A percentile compares a stretch with the other conserved stretches of the same genome.
Evolutionary conservation across 2,329 filamentous ascomycete species (phyloP).

Genomic region (Beauveria asiatica): DNA sequence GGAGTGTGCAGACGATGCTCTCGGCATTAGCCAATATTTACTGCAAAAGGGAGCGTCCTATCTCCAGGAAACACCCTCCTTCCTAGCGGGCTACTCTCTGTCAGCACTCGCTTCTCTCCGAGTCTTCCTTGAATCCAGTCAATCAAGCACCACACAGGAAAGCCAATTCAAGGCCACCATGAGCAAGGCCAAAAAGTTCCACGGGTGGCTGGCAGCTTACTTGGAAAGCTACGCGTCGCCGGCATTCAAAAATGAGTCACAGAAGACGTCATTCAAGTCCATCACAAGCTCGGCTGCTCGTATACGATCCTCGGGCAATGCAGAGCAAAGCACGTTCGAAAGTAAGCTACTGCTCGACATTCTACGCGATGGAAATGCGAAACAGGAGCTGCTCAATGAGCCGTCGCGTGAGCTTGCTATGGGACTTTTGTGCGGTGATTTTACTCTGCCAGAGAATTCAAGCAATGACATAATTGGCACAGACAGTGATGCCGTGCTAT

Average conservation of each 20-base stretch:
- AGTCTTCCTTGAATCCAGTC: constrained; percentile 64
- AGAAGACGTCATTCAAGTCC: constrained; percentile 50
- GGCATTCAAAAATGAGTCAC: constrained; percentile 37
- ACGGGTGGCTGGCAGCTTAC: constrained; percentile 67
- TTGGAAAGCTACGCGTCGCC: constrained; percentile 54
- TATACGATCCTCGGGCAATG: constrained; percentile 61
- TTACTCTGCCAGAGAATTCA: constrained; percentile 43
- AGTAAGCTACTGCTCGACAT: constrained; percentile 73
- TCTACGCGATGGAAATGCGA: constrained; percentile 60
- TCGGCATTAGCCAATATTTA: constrained; percentile 81
- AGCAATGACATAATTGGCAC: constrained; percentile 57
- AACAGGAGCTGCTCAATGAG: constrained; percentile 57
- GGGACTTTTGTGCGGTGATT: constrained; percentile 65
- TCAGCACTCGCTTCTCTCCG: constrained; percentile 72
- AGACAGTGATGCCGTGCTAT: constrained; percentile 54
- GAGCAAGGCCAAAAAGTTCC: constrained; percentile 66
- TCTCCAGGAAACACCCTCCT: constrained; percentile 58
- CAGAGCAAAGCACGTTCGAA: constrained; percentile 62
- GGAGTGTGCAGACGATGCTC: constrained; percentile 82
- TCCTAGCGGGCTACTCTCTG: constrained; percentile 71
- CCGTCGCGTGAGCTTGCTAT: constrained; percentile 64
- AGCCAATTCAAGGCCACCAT: constrained; percentile 72
- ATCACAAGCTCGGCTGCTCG: constrained; percentile 62
- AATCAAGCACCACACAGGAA: constrained; percentile 76
- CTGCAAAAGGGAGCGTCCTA: constrained; percentile 58